These are phyloP conservation scores for Rhodosporidiobolus odoratus DNA, from an alignment of 768 basidiomycete genomes.

Conservation along the genomic window DNA sequence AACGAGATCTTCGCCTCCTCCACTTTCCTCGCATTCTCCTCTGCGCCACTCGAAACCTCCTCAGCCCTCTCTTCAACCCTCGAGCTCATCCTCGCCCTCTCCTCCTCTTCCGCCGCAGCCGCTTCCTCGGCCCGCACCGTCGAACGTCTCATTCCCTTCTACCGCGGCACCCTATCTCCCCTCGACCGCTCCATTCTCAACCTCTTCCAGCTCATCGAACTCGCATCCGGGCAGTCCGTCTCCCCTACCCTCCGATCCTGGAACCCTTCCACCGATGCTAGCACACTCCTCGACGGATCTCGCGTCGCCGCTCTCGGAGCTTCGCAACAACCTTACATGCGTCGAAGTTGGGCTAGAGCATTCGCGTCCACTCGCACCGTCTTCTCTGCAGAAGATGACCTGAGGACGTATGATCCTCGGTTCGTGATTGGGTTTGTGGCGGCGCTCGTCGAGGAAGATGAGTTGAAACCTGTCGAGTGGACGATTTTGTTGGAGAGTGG, in stretches of 20 bases:
- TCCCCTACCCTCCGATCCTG: slow-evolving; percentile 73
- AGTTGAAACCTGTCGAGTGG: slow-evolving; percentile 62
- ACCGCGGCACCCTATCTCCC: slow-evolving; percentile 64
- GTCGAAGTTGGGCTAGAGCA: slow-evolving; percentile 60
- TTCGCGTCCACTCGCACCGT: slow-evolving; percentile 55
- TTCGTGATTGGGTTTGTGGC: slow-evolving; percentile 67
- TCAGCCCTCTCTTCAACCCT: neutral
- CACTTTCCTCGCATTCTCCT: slow-evolving; percentile 7
- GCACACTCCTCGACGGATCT: slow-evolving; percentile 54
- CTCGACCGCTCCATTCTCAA: slow-evolving; percentile 62
- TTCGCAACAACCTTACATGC: slow-evolving; percentile 54
- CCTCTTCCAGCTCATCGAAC: slow-evolving; percentile 30
- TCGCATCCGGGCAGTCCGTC: slow-evolving; percentile 50
- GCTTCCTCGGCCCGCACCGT: slow-evolving; percentile 46
- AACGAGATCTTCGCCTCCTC: slow-evolving; percentile 34
- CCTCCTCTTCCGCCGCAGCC: slow-evolving; percentile 1
- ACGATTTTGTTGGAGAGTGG: slow-evolving; percentile 80
- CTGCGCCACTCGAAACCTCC: neutral
- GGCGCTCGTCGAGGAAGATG: slow-evolving; percentile 59
- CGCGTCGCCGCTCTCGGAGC: slow-evolving; percentile 60
- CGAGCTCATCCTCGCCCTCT: slow-evolving; percentile 21
- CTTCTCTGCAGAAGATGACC: slow-evolving; percentile 40
- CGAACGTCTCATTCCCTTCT: slow-evolving; percentile 67
- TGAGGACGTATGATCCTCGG: slow-evolving; percentile 69
- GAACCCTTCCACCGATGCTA: slow-evolving; percentile 52